Conservation (phyloP, 1,139 yeast genomes). For the Suhomyces coccinellae region DNA sequence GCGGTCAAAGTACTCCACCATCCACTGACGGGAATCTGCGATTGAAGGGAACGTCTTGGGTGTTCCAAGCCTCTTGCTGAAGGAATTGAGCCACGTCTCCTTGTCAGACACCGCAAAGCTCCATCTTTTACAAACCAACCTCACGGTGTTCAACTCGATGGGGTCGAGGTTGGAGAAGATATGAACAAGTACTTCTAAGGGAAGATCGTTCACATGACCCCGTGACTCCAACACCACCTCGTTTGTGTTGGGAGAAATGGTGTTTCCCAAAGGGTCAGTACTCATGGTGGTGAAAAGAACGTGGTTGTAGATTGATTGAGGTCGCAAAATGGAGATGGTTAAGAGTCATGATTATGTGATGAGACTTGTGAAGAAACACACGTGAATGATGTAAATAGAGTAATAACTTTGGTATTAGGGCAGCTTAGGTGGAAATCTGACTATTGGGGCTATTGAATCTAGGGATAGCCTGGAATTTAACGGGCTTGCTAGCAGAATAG, state of each 20-base stretch:
- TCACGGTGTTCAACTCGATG: slow-evolving; percentile 46
- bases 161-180: slow-evolving; percentile 61
- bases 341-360: neutral
- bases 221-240: neutral
- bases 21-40: slow-evolving; percentile 54
- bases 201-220: slow-evolving; percentile 41
- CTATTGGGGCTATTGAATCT: no score
- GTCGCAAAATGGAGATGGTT: neutral
- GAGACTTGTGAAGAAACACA: neutral
- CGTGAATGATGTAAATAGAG: neutral
- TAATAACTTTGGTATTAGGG: neutral
- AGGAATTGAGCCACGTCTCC: slow-evolving; percentile 62
- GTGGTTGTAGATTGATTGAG: neutral
- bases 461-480: no score
- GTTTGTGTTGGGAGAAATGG: neutral
- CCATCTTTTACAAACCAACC: slow-evolving; percentile 58
- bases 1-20: slow-evolving; percentile 56
- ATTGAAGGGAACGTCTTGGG: slow-evolving; percentile 53
- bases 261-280: slow-evolving; percentile 13
- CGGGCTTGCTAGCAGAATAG: no score
- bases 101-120: slow-evolving; percentile 53
- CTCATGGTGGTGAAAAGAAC: slow-evolving; percentile 1
- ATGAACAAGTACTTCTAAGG: slow-evolving; percentile 57
- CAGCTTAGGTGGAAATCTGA: no score
- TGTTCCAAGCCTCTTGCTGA: slow-evolving; percentile 45